phyloP scores from a whole-genome alignment of 768 basidiomycete species.

The Pisolithus tinctorius region DNA sequence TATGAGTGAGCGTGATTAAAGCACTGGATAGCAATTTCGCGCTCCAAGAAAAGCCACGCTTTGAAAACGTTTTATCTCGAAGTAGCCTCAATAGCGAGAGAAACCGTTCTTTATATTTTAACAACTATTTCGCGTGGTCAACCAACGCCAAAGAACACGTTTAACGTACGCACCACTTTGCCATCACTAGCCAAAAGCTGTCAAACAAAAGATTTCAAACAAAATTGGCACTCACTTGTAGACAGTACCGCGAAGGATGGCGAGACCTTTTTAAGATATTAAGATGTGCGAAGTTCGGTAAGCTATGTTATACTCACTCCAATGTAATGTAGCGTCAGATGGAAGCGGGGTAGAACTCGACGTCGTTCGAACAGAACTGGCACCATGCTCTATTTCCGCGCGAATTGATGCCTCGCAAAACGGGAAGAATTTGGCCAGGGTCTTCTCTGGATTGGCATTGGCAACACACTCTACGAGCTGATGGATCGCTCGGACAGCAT shows the following conservation, averaged over 20 bases:
- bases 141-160: not conserved
- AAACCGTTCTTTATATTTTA: constrained; percentile 62
- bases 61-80: constrained; percentile 75
- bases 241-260: constrained; percentile 60
- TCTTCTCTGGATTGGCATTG: constrained; percentile 67
- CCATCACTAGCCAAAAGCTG: constrained; percentile 62
- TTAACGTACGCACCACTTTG: not conserved
- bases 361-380: constrained; percentile 79
- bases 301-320: constrained; percentile 52
- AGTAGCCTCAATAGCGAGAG: constrained; percentile 57
- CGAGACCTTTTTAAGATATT: constrained; percentile 47
- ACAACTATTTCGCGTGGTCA: constrained; percentile 39
- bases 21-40: constrained; percentile 73
- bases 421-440: constrained; percentile 73
- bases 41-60: constrained; percentile 80
- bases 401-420: constrained; percentile 72
- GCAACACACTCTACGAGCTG: constrained; percentile 83
- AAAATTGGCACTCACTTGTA: not conserved
- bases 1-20: constrained; percentile 64
- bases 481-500: constrained; percentile 86
- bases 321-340: constrained; percentile 86
- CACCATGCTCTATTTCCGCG: constrained; percentile 84
- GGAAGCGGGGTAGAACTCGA: constrained; percentile 67
- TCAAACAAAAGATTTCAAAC: not conserved
- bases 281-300: not conserved